A percentile compares a stretch with the other conserved stretches of the same genome.
phyloP scores from a whole-genome alignment of 1,284 basidiomycete species.

The Sanghuangporus baumii region DNA sequence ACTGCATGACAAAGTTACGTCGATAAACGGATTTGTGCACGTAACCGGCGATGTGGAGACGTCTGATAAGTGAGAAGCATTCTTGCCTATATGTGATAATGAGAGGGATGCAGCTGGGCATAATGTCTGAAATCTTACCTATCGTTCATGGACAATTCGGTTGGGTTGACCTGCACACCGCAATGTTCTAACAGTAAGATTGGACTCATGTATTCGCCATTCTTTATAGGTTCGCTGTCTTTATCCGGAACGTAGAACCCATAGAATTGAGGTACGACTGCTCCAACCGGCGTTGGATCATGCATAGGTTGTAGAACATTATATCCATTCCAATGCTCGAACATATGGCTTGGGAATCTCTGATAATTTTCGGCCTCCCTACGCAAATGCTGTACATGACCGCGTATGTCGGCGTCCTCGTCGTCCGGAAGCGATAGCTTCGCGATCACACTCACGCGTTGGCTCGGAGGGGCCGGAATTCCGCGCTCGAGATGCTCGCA shows the following conservation, averaged over 20 bases:
- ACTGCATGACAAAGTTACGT: constrained; percentile 34
- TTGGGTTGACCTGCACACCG: constrained; percentile 27
- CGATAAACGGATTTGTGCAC: constrained; percentile 31
- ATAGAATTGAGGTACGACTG: constrained; percentile 35
- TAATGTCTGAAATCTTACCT: constrained; percentile 19
- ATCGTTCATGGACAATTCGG: constrained; percentile 22
- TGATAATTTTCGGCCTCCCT: constrained; percentile 29
- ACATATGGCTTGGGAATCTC: constrained; percentile 27
- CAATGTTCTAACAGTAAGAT: constrained; percentile 36
- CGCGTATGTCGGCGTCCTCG: constrained; percentile 15
- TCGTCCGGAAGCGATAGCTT: constrained; percentile 23
- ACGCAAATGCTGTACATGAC: constrained; percentile 19
- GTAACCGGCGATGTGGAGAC: constrained; percentile 30
- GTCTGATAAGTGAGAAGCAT: constrained; percentile 27
- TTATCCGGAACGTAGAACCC: constrained; percentile 29
- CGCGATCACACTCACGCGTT: constrained; percentile 22
- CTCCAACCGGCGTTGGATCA: constrained; percentile 28
- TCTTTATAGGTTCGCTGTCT: constrained; percentile 6
- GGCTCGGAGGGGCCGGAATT: constrained; percentile 11
- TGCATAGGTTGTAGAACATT: constrained; percentile 24
- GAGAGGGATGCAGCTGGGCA: not conserved
- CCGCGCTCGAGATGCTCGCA: constrained; percentile 15
- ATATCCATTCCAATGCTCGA: constrained; percentile 31
- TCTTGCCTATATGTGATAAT: constrained; percentile 20
- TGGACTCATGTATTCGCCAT: constrained; percentile 20